These are phyloP conservation scores for Diplocarpon rosae DNA, from an alignment of 2,329 filamentous ascomycete species.

Conservation along the genomic window DNA sequence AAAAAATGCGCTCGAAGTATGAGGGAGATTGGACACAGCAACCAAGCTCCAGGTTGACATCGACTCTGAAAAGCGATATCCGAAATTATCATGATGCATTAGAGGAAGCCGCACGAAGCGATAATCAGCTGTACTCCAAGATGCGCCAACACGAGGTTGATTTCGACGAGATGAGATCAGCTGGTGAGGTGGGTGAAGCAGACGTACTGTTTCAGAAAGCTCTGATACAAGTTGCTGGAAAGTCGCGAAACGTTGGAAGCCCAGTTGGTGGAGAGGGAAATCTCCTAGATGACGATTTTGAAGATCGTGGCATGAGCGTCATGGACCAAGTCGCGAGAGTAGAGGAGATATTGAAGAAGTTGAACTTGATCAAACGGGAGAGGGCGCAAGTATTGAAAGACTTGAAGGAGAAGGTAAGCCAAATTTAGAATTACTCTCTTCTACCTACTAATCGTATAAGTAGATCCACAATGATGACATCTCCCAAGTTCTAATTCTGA, in stretches of 20 bases:
- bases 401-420: slow-evolving; percentile 82
- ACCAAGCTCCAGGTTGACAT: slow-evolving; percentile 79
- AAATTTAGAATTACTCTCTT: not conserved
- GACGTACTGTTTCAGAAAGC: slow-evolving; percentile 84
- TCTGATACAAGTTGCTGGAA: slow-evolving; percentile 63
- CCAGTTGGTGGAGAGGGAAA: slow-evolving; percentile 58
- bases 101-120: slow-evolving; percentile 79
- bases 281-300: slow-evolving; percentile 85
- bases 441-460: slow-evolving; percentile 6
- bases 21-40: slow-evolving; percentile 95
- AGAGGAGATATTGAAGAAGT: slow-evolving; percentile 80
- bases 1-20: slow-evolving; percentile 99
- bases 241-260: slow-evolving; percentile 42
- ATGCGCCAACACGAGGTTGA: slow-evolving; percentile 77
- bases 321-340: slow-evolving; percentile 81
- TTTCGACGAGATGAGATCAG: slow-evolving; percentile 90
- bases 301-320: slow-evolving; percentile 68
- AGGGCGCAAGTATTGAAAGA: slow-evolving; percentile 88
- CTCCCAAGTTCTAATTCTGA: slow-evolving; percentile 90
- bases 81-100: slow-evolving; percentile 79
- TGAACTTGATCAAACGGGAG: slow-evolving; percentile 88
- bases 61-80: slow-evolving; percentile 78
- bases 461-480: slow-evolving; percentile 95
- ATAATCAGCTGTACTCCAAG: slow-evolving; percentile 72
- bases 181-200: slow-evolving; percentile 74